These are phyloP conservation scores for Alternaria longipes DNA, from an alignment of 2,329 filamentous ascomycete genomes.

Conservation along the genomic window DNA sequence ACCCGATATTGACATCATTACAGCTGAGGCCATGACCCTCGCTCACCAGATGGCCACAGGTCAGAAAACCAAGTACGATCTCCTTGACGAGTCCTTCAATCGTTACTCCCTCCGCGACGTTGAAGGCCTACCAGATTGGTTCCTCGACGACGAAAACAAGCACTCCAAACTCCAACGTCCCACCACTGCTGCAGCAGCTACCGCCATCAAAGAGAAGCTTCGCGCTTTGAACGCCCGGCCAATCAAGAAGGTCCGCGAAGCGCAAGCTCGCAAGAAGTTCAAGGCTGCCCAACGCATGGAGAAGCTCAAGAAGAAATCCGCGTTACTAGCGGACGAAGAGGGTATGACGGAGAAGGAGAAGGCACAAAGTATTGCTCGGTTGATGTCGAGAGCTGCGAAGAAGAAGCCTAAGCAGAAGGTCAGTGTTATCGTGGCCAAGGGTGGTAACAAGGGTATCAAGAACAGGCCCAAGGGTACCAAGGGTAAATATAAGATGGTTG, in stretches of 20 bases:
- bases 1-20: conserved; percentile 94
- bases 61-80: conserved; percentile 78
- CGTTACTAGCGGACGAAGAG: conserved; percentile 86
- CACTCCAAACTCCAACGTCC: conserved; percentile 88
- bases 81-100: conserved; percentile 93
- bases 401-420: conserved; percentile 86
- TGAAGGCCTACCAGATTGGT: conserved; percentile 96
- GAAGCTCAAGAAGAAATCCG: conserved; percentile 97
- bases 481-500: conserved; percentile 97
- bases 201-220: conserved; percentile 92
- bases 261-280: conserved; percentile 95
- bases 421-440: conserved; percentile 87
- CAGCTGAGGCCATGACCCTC: conserved; percentile 98
- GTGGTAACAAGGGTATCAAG: conserved; percentile 83
- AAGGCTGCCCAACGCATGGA: conserved; percentile 90
- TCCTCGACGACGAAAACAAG: conserved; percentile 86
- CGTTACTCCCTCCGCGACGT: conserved; percentile 89
- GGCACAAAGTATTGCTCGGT: conserved; percentile 79
- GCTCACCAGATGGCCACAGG: conserved; percentile 91
- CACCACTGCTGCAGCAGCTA: conserved; percentile 88
- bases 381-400: conserved; percentile 82
- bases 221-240: conserved; percentile 93
- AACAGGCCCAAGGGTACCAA: conserved; percentile 91
- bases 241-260: conserved; percentile 99
- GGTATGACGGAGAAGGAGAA: conserved; percentile 97